A percentile compares a stretch with the other conserved stretches of the same genome.
phyloP scores from a whole-genome alignment of 2,329 filamentous ascomycete species.

The Microascus cirrosus region DNA sequence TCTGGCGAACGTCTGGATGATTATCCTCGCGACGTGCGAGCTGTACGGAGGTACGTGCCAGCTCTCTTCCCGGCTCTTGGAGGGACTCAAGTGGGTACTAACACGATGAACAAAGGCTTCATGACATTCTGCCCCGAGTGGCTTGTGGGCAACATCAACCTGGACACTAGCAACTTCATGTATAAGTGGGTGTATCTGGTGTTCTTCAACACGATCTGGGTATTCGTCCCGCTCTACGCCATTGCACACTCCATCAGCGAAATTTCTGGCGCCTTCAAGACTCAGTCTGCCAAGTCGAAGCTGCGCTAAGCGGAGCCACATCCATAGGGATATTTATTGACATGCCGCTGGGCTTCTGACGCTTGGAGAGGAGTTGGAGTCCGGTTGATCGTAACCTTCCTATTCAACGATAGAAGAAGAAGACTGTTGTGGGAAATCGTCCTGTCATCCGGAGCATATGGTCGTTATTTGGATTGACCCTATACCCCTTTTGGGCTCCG shows the following conservation, averaged over 20 bases:
- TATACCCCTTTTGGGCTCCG: background rate
- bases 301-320: slow-evolving; percentile 1
- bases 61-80: background rate
- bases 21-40: slow-evolving; percentile 54
- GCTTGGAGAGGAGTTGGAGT: background rate
- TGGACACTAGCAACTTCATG: slow-evolving; percentile 57
- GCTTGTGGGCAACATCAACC: slow-evolving; percentile 49
- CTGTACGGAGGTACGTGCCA: slow-evolving; percentile 44
- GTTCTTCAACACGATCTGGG: slow-evolving; percentile 61
- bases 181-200: slow-evolving; percentile 56
- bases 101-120: slow-evolving; percentile 33
- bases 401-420: no score
- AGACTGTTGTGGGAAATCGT: no score
- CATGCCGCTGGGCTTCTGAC: background rate
- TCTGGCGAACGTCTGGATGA: slow-evolving; percentile 49
- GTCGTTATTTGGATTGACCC: background rate
- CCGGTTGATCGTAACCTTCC: no score
- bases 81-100: background rate
- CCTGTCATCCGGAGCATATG: background rate
- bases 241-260: slow-evolving; percentile 43
- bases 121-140: slow-evolving; percentile 65
- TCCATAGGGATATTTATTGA: background rate
- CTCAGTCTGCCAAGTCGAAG: slow-evolving; percentile 19
- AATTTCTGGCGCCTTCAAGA: slow-evolving; percentile 40
- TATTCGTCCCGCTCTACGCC: slow-evolving; percentile 49